Evolutionary conservation across 1,139 yeast genomes (phyloP).

Genomic region (Saccharomyces hybrid): DNA sequence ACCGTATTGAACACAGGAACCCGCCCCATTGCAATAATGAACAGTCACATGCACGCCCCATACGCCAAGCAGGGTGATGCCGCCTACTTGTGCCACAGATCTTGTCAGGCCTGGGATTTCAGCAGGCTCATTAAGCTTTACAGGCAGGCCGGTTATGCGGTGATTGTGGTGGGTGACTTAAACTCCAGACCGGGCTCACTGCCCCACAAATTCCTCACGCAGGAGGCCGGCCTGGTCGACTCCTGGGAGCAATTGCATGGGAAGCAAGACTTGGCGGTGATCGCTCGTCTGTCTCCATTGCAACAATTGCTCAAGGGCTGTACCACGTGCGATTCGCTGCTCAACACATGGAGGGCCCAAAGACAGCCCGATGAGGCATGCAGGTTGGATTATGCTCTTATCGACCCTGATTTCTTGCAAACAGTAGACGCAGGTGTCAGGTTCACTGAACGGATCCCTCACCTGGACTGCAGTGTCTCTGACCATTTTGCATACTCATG

Average conservation of each 20-base stretch:
- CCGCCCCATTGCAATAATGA: constrained; percentile 66
- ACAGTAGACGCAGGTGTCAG: constrained; percentile 59
- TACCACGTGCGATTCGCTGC: constrained; percentile 77
- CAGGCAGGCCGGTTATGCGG: constrained; percentile 70
- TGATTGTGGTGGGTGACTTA: constrained; percentile 85
- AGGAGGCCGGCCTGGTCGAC: constrained; percentile 64
- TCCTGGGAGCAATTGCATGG: constrained; percentile 75
- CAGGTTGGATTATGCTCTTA: constrained; percentile 81
- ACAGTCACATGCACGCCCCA: constrained; percentile 98
- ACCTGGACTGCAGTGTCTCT: constrained; percentile 57
- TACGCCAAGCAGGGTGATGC: constrained; percentile 79
- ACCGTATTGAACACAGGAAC: constrained; percentile 47
- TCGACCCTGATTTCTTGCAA: constrained; percentile 47
- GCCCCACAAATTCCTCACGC: constrained; percentile 67
- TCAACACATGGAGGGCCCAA: constrained; percentile 78
- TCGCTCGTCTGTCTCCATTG: constrained; percentile 49
- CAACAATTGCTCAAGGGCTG: constrained; percentile 73
- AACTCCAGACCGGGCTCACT: constrained; percentile 83
- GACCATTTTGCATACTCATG: constrained; percentile 90
- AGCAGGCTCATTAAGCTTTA: constrained; percentile 58
- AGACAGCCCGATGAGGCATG: constrained; percentile 69
- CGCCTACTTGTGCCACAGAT: constrained; percentile 80
- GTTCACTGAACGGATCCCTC: constrained; percentile 62
- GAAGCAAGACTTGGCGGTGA: constrained; percentile 34
- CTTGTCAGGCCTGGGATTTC: constrained; percentile 96